Evolutionary conservation across 345 rosid genomes (phyloP).

Genomic region (Eutrema heterophyllum): DNA sequence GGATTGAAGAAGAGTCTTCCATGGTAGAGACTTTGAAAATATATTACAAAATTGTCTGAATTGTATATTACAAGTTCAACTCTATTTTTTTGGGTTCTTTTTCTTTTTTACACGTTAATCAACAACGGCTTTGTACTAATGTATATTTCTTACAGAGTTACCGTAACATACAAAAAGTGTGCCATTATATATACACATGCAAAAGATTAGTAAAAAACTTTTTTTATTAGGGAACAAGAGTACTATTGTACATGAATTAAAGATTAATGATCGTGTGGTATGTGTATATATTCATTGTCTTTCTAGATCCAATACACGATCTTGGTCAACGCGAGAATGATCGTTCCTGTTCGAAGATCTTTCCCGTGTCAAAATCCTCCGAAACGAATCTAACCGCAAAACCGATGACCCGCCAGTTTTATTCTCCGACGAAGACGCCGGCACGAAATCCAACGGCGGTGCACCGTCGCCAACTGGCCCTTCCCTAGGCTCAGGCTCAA

Average conservation of each 20-base stretch:
- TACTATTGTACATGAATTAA: background rate
- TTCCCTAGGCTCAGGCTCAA: conserved; percentile 48
- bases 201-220: background rate
- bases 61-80: conserved; percentile 8
- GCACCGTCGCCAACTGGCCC: conserved; percentile 25
- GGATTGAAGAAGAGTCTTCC: conserved; percentile 9
- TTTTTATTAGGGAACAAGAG: background rate
- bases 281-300: conserved; percentile 20
- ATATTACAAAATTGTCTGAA: background rate
- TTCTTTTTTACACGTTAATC: conserved; percentile 14
- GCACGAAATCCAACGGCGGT: conserved; percentile 27
- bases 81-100: background rate
- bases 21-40: conserved; percentile 7
- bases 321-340: conserved; percentile 24
- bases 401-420: conserved; percentile 40
- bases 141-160: background rate
- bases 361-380: conserved; percentile 39
- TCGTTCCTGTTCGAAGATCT: conserved; percentile 35
- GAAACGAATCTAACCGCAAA: conserved; percentile 42
- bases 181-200: background rate
- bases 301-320: conserved; percentile 21
- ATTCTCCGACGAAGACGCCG: conserved; percentile 9
- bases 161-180: background rate
- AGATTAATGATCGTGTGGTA: background rate
- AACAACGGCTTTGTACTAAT: background rate